Percentiles rank a stretch among this genome's conserved stretches.
Conservation (phyloP, 306 rosid genomes). For the Oxytropis ochrocephala region DNA sequence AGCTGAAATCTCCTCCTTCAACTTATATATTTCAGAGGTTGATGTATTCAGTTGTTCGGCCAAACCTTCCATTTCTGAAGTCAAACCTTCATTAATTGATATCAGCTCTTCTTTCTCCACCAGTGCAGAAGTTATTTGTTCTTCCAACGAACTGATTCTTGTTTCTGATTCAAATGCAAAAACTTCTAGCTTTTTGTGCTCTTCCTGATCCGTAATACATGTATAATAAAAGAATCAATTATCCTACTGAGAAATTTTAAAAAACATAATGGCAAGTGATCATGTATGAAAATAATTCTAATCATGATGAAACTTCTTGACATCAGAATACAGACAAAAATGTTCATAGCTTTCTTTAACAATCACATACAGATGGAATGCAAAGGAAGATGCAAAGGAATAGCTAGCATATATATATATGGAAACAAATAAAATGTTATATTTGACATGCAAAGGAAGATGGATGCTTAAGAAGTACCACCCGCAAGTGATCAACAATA, state of each 20-base stretch:
- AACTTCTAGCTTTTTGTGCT: slow-evolving; percentile 60
- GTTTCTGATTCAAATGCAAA: slow-evolving; percentile 72
- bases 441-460: neutral
- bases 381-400: neutral
- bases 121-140: slow-evolving; percentile 39
- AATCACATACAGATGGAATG: neutral
- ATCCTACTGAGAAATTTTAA: neutral
- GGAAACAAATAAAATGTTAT: neutral
- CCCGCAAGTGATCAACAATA: neutral
- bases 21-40: slow-evolving; percentile 38
- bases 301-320: neutral
- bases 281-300: neutral
- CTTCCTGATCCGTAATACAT: slow-evolving; percentile 51
- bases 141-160: slow-evolving; percentile 55
- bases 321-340: slow-evolving; percentile 2
- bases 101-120: slow-evolving; percentile 56
- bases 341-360: neutral
- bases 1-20: slow-evolving; percentile 55
- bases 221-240: neutral
- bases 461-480: neutral
- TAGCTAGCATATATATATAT: neutral
- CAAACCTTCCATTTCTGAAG: slow-evolving; percentile 53
- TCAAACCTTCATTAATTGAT: slow-evolving; percentile 48
- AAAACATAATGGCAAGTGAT: neutral
- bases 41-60: slow-evolving; percentile 49